A percentile compares a stretch with the other conserved stretches of the same genome.
phyloP scores from a whole-genome alignment of 1,284 basidiomycete genomes.

The Xerocomus nothofagi region DNA sequence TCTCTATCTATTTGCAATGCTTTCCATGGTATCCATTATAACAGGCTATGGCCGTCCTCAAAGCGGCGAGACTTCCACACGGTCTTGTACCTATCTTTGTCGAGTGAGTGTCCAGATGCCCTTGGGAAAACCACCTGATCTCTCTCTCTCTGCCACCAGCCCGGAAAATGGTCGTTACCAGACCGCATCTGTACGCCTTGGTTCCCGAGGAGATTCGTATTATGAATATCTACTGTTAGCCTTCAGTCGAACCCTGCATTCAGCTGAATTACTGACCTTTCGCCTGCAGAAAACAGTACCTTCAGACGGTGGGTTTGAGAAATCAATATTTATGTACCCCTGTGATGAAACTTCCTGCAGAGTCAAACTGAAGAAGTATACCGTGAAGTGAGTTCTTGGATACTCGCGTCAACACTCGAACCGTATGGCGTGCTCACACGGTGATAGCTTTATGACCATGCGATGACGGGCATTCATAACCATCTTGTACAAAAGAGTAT shows the following conservation, averaged over 20 bases:
- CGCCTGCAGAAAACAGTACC: conserved; percentile 66
- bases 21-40: conserved; percentile 1
- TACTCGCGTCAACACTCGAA: not conserved
- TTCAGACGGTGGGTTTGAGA: conserved; percentile 63
- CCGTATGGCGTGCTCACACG: conserved; percentile 1
- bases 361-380: conserved; percentile 80
- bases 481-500: conserved; percentile 70
- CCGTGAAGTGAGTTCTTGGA: conserved; percentile 51
- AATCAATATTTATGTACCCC: not conserved
- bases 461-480: conserved; percentile 80
- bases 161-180: conserved; percentile 69
- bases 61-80: conserved; percentile 58
- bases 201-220: conserved; percentile 92
- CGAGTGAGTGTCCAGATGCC: conserved; percentile 46
- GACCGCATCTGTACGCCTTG: conserved; percentile 80
- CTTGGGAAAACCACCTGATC: conserved; percentile 12
- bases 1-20: not conserved
- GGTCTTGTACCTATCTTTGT: conserved; percentile 87
- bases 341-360: conserved; percentile 43
- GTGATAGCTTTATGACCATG: conserved; percentile 79
- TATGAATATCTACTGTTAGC: conserved; percentile 89
- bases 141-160: conserved; percentile 39
- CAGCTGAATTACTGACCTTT: conserved; percentile 6
- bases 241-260: not conserved
- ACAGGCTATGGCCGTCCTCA: conserved; percentile 75